Percentiles rank a stretch among this genome's conserved stretches.
phyloP scores from a whole-genome alignment of 352 stramenopile genomes.

The Phytophthora boehmeriae region DNA sequence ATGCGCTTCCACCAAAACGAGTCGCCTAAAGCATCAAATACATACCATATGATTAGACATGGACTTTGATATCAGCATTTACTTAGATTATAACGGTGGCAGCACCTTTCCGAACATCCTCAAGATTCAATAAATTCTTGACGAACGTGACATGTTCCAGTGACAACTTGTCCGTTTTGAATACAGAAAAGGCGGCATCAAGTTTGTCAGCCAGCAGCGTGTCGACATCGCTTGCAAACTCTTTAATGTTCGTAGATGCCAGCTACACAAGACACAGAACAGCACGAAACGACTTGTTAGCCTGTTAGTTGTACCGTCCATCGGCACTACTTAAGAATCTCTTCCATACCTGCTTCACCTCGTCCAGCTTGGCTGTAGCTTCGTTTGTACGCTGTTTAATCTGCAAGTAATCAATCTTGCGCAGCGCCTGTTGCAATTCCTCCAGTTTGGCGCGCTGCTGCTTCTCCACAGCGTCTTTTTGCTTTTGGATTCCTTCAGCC shows the following conservation, averaged over 20 bases:
- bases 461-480: conserved; percentile 49
- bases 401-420: conserved; percentile 49
- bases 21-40: conserved; percentile 20
- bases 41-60: conserved; percentile 1
- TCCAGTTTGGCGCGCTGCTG: conserved; percentile 59
- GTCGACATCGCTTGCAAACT: conserved; percentile 58
- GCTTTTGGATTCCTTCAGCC: conserved; percentile 60
- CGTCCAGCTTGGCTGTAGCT: conserved; percentile 54
- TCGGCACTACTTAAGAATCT: background rate
- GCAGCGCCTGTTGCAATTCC: conserved; percentile 48
- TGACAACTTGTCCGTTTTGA: conserved; percentile 62
- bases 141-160: conserved; percentile 59
- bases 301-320: background rate
- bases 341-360: conserved; percentile 45
- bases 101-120: conserved; percentile 44
- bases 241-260: conserved; percentile 56
- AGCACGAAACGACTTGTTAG: background rate
- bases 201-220: conserved; percentile 55
- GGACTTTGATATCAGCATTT: no score
- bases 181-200: conserved; percentile 54
- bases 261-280: conserved; percentile 21
- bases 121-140: conserved; percentile 60
- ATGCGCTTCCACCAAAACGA: conserved; percentile 66
- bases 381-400: conserved; percentile 47
- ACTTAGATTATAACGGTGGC: no score